Conservation (phyloP, 1,284 basidiomycete genomes). For the Athelia sp. region DNA sequence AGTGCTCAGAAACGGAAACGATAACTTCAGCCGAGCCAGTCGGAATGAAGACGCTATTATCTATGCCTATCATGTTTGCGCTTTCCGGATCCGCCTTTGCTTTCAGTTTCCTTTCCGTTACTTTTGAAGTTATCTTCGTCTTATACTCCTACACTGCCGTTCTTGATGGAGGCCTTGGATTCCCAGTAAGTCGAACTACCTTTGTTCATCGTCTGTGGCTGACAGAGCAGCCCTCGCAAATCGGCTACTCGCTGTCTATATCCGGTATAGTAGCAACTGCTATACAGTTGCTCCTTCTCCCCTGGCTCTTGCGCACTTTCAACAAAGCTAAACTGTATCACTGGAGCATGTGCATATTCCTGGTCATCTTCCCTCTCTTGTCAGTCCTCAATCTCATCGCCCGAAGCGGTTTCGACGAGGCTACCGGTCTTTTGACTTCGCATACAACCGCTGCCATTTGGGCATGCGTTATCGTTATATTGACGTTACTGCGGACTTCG, state of each 20-base stretch:
- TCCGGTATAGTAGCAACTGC: slow-evolving; percentile 37
- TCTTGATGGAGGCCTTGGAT: slow-evolving; percentile 50
- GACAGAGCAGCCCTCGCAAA: slow-evolving; percentile 44
- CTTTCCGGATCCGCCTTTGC: slow-evolving; percentile 51
- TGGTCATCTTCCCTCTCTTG: slow-evolving; percentile 36
- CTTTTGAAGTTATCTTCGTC: slow-evolving; percentile 65
- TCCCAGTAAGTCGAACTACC: slow-evolving; percentile 38
- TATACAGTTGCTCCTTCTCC: slow-evolving; percentile 44
- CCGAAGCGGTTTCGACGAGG: slow-evolving; percentile 21
- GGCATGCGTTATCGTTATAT: slow-evolving; percentile 33
- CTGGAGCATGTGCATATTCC: slow-evolving; percentile 43
- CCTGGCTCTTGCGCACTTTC: slow-evolving; percentile 39
- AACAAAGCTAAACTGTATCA: slow-evolving; percentile 38
- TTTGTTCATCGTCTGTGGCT: slow-evolving; percentile 21
- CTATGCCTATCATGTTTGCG: slow-evolving; percentile 47
- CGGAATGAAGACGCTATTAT: slow-evolving; percentile 33
- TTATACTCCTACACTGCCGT: slow-evolving; percentile 63
- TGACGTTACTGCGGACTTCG: slow-evolving; percentile 32
- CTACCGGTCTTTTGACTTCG: slow-evolving; percentile 17
- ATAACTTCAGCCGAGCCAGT: slow-evolving; percentile 18
- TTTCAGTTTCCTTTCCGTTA: slow-evolving; percentile 50
- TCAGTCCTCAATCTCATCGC: slow-evolving; percentile 43
- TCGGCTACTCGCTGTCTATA: slow-evolving; percentile 51
- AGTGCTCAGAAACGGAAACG: no score
- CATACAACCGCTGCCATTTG: slow-evolving; percentile 28